Percentiles rank a stretch among this genome's conserved stretches.
phyloP scores from a whole-genome alignment of 129 eudicot genomes.

The Flaveria brownii region DNA sequence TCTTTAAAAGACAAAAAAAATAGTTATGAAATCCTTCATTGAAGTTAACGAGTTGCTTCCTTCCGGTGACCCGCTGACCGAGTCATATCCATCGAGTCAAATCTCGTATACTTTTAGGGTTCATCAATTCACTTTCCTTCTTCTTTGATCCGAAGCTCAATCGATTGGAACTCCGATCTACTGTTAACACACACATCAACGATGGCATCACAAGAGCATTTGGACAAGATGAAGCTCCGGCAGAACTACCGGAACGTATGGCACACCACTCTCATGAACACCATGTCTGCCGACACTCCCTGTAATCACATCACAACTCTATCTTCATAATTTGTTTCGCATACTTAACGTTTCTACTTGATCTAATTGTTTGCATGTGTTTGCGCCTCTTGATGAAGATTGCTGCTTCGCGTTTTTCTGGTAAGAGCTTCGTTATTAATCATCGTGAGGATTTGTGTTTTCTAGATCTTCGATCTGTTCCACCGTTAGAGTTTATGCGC shows the following conservation, averaged over 20 bases:
- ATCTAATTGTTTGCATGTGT: background rate
- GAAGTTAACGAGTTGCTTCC: constrained; percentile 27
- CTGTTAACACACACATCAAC: background rate
- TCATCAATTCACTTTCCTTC: constrained; percentile 11
- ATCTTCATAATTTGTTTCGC: background rate
- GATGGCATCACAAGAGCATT: constrained; percentile 49
- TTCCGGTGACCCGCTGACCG: background rate
- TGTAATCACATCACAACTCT: constrained; percentile 44
- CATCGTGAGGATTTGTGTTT: background rate
- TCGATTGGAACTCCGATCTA: constrained; percentile 16
- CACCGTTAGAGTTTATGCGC: background rate
- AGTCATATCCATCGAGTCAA: constrained; percentile 19
- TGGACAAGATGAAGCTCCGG: constrained; percentile 83
- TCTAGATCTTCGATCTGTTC: constrained; percentile 19
- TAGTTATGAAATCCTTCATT: background rate
- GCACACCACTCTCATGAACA: constrained; percentile 85
- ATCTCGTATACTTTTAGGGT: constrained; percentile 14
- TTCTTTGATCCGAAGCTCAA: constrained; percentile 3
- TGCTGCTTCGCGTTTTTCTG: constrained; percentile 84
- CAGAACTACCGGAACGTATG: constrained; percentile 84
- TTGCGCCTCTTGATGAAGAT: constrained; percentile 47
- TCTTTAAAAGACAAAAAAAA: no score
- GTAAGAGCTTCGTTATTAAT: constrained; percentile 39
- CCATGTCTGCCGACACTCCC: constrained; percentile 73
- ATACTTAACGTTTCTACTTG: no score